Conservation (phyloP, 139 green algal genomes). For the Parachlorella kessleri region DNA sequence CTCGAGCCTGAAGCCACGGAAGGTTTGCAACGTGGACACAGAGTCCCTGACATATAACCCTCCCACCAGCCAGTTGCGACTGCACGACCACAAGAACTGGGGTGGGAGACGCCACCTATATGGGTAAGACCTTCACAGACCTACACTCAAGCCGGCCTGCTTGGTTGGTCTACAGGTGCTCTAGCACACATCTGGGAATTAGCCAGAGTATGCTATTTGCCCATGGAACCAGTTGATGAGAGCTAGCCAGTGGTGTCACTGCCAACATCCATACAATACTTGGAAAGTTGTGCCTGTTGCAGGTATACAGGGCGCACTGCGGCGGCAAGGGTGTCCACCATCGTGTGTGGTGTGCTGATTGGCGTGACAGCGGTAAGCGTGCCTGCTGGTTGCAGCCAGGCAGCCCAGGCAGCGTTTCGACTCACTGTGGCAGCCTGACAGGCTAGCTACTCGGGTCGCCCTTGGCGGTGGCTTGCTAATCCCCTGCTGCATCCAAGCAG, state of each 20-base stretch:
- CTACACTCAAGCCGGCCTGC: too few relatives aligned
- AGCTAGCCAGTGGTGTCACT: too few relatives aligned
- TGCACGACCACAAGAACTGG: background rate
- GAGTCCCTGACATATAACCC: background rate
- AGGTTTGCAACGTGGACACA: background rate
- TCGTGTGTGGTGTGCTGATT: slow-evolving; percentile 68
- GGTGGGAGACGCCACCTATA: background rate
- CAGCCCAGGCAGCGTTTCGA: background rate
- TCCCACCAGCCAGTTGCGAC: background rate
- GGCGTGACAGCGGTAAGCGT: slow-evolving; percentile 60
- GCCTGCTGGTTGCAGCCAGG: slow-evolving; percentile 27
- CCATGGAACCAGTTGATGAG: too few relatives aligned
- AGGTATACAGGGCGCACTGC: slow-evolving; percentile 79
- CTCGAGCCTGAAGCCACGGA: too few relatives aligned
- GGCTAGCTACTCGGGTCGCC: background rate
- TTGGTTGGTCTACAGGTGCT: too few relatives aligned
- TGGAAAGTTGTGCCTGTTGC: too few relatives aligned
- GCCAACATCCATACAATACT: too few relatives aligned
- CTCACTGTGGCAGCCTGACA: background rate
- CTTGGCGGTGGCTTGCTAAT: background rate
- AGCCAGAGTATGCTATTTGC: too few relatives aligned
- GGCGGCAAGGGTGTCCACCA: slow-evolving; percentile 69
- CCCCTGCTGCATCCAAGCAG: too few relatives aligned
- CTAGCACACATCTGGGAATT: too few relatives aligned
- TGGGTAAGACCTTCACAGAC: too few relatives aligned